phyloP scores from a whole-genome alignment of 179 eudicot genomes.

The Beta corolliflora region DNA sequence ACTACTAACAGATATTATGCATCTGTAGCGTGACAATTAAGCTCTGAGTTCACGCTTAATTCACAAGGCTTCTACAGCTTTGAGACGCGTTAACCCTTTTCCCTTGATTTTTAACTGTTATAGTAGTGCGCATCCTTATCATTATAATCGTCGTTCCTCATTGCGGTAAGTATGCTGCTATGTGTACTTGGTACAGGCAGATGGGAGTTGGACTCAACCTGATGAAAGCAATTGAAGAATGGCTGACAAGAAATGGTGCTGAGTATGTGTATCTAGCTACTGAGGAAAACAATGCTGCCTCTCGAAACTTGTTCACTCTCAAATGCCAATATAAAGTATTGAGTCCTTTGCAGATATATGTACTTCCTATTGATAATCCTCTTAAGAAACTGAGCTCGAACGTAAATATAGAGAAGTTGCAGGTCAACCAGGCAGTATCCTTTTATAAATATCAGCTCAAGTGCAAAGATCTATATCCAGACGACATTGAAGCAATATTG shows the following conservation, averaged over 20 bases:
- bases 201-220: constrained; percentile 15
- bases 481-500: constrained; percentile 13
- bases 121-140: too few relatives aligned
- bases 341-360: constrained; percentile 6
- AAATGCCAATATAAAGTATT: constrained; percentile 11
- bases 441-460: neutral
- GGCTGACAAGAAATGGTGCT: constrained; percentile 13
- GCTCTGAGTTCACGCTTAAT: neutral
- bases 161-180: neutral
- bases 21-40: neutral
- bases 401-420: neutral
- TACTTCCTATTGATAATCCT: neutral
- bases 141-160: neutral
- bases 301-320: constrained; percentile 14
- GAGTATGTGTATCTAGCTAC: constrained; percentile 14
- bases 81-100: neutral
- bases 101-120: neutral
- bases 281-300: constrained; percentile 12
- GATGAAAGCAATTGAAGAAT: constrained; percentile 20
- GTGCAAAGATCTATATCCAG: constrained; percentile 17
- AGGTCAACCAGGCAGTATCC: constrained; percentile 10
- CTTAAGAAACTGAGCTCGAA: neutral
- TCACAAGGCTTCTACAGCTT: neutral
- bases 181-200: constrained; percentile 2
- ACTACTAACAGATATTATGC: neutral